Evolutionary conservation across 2,329 filamentous ascomycete species (phyloP), one percentile per base, ranked within the genome.

Genomic region (Calonectria naviculata): DNA sequence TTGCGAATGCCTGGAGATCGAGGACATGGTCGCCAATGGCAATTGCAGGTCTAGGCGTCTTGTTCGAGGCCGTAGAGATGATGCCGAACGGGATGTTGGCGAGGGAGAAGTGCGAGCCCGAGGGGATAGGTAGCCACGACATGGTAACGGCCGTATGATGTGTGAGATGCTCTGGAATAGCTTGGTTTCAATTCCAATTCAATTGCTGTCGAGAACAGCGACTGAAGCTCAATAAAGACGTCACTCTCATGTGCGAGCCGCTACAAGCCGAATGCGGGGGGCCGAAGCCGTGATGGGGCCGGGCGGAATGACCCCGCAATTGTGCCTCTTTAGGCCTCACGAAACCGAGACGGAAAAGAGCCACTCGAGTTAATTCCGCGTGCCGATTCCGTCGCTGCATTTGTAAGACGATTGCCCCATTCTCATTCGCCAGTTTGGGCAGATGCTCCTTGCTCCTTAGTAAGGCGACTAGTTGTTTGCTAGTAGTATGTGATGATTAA

Each of bases 31-130:
- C 88, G 60, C 94, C 94, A 76, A 97, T 93, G 12, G 93, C 93
- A 71, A 94, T 84, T 17, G 93, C 94, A 12, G 91, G 88, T 31
- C 91, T 91, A 2, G 87, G 92, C 29, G 86, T 86, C 13, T 86
- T 77, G 70, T 89, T 86, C 7, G 86, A 81, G 3, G 86, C 74
- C 1, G 92, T 93, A 34, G 91, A 93, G 79, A 97, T 94, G 84
- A 97, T 91, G 78, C 94, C 94, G 79, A 96, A 96, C 1, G 94
- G 94, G 65, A 97, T 92, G 80, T 97, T 97, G 78, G 92, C 90
- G 63, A 96, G 85, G 10, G 93, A 78, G 58, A 78, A 78, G 67
- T 78, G 74, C 34, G 76, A 83, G 49, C 78, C 81, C 5, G 80
- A 77, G n/a, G 81, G 78, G 21, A 85, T 75, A 10, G 75, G 61